Evolutionary conservation across 2,329 filamentous ascomycete species (phyloP), one percentile per base, ranked within the genome.

Genomic region (Cordyceps cateniannulata): DNA sequence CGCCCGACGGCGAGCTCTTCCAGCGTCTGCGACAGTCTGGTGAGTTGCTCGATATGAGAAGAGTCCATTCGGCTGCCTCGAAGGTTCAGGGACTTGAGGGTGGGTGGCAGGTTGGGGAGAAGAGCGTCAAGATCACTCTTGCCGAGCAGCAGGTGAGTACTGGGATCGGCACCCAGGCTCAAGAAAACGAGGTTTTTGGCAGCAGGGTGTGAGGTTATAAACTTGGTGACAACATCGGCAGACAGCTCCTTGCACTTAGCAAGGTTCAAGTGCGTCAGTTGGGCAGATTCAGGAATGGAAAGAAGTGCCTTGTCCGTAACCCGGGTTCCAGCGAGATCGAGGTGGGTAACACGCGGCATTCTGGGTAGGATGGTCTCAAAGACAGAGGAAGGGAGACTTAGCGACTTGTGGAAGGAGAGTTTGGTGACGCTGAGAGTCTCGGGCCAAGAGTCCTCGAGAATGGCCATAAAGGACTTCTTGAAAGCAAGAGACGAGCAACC

Each of bases 281-380:
- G 79, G 12, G 90, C 90, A 5, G 86, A 86, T n/a, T 79, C 70
- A 1, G 90, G 89, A 64, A 93, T 89, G 22, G 84, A 85, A 66
- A 82, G 77, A 18, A 95, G 79, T 5, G 90, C 89, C 25, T 79
- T 76, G 70, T 91, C 84, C 38, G 86, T 92, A 67, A 95, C 85
- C 65, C 87, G 84, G 1, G 90, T 93, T 66, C 89, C 88, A 10
- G 88, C 85, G n/a, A 93, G 80, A 69, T 95, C 90, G 42, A 95
- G 82, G 70, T 93, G 89, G 1, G 90, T 93, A 59, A 92, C 76
- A 59, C 82, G 79, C 27, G 78, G 72, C 52, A 93, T 77, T n/a
- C 85, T 84, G n/a, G 90, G 88, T 12, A 95, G 77, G 18, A 93
- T 76, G 2, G 77, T 79, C 67, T 90, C 86, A 68, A 90, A 91